Conservation (phyloP, 140 eudicot species). For the Senecio squalidus region DNA sequence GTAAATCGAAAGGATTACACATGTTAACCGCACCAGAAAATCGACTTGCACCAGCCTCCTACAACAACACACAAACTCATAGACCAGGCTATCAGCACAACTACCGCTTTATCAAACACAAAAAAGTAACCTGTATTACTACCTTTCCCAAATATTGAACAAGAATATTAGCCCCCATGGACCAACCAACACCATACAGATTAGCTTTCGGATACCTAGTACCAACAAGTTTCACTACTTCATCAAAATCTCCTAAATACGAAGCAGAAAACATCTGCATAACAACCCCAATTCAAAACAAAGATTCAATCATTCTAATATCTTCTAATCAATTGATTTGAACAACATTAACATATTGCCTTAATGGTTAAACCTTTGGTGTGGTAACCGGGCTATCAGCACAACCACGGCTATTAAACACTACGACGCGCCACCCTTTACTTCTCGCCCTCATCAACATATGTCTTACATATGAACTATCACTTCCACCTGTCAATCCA, state of each 20-base stretch:
- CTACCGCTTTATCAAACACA: neutral
- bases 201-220: slow-evolving; percentile 62
- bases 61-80: slow-evolving; percentile 18
- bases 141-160: slow-evolving; percentile 86
- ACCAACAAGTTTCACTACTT: slow-evolving; percentile 63
- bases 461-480: slow-evolving; percentile 67
- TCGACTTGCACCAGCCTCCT: slow-evolving; percentile 66
- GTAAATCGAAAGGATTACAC: slow-evolving; percentile 90
- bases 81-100: neutral
- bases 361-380: too few species aligned
- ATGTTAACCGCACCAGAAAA: slow-evolving; percentile 89
- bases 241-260: slow-evolving; percentile 71
- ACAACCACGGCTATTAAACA: slow-evolving; percentile 79
- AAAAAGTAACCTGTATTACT: neutral
- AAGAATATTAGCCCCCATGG: slow-evolving; percentile 91
- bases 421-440: slow-evolving; percentile 70
- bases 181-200: slow-evolving; percentile 86
- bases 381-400: slow-evolving; percentile 67
- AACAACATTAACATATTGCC: too few species aligned
- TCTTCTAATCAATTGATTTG: too few species aligned
- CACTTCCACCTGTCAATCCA: neutral
- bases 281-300: neutral
- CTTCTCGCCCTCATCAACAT: slow-evolving; percentile 56
- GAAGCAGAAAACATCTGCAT: slow-evolving; percentile 90
- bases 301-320: too few species aligned